Evolutionary conservation across 306 rosid species (phyloP), one percentile per base, ranked within the genome.

Genomic region (Gynostemma pentaphyllum): DNA sequence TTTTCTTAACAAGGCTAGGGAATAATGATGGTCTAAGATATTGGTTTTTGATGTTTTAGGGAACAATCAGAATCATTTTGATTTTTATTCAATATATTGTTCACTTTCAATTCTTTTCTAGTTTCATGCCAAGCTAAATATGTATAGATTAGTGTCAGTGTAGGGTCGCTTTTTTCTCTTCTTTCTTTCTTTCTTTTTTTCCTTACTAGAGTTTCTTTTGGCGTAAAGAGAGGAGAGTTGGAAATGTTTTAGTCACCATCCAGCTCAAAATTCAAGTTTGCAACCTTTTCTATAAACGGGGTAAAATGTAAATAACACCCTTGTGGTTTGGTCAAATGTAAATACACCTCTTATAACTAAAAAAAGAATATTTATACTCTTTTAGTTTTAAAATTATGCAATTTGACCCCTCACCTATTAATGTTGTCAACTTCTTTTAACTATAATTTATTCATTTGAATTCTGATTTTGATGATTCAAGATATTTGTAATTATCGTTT

Each of bases 1-100:
- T 59, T 59, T 59, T 36, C 64, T 59, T 59, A 7, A 24, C 4
- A 59, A 18, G 12, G 12, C 30, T 19, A 36, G 64, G 22, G 64
- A 36, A 57, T 18, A 32, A 36, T 19, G 5, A 57, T 19, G 40
- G 10, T 5, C 5, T 30, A 59, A n/a, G 45, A 34, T 32, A 7
- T n/a, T 32, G 47, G 46, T 39, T 12, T 59, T 12, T 59, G 46
- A 59, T 34, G 34, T 59, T 59, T 37, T 18, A 57, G 46, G 64
- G 64, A 39, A 57, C 64, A 59, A 59, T 12, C 7, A 13, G 64
- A 59, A 59, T 59, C 46, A 21, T 12, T 37, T 59, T 32, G 0
- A 21, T 1, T 30, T 18, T 18, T 6, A 18, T 34, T 4, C 3
- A 56, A 36, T 21, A 59, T 34, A 10, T 34, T 34, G 30, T 59